phyloP scores from a whole-genome alignment of 1,284 basidiomycete genomes.

The Rhodofomes roseus region DNA sequence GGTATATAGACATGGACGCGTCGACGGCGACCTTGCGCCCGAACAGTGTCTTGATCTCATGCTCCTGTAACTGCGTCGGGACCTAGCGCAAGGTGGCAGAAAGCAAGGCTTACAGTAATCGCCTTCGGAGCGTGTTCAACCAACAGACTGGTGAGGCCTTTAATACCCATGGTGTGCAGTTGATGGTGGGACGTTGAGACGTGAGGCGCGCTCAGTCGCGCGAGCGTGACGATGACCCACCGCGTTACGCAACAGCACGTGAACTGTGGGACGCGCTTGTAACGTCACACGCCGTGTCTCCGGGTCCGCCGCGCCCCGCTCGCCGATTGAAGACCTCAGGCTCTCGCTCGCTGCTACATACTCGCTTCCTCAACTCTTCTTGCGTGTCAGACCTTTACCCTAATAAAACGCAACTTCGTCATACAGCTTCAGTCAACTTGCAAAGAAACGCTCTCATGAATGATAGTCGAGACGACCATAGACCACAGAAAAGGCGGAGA shows the following conservation, averaged over 20 bases:
- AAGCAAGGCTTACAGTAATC: conserved; percentile 48
- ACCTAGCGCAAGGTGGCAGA: background rate
- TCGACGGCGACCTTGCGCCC: conserved; percentile 99
- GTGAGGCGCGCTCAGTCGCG: background rate
- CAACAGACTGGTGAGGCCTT: conserved; percentile 89
- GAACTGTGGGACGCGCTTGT: conserved; percentile 18
- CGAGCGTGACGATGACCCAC: conserved; percentile 3
- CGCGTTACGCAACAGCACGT: conserved; percentile 2
- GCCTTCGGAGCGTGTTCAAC: conserved; percentile 86
- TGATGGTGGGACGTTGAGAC: background rate
- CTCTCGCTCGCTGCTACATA: too few species aligned
- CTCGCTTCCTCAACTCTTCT: too few species aligned
- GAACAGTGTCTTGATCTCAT: conserved; percentile 96
- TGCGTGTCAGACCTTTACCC: background rate
- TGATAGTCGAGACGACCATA: background rate
- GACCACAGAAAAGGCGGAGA: conserved; percentile 12
- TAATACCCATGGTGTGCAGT: conserved; percentile 68
- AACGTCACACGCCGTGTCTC: conserved; percentile 5
- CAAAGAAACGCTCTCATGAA: too few species aligned
- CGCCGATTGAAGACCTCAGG: too few species aligned
- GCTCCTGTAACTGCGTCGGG: conserved; percentile 46
- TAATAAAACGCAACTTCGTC: too few species aligned
- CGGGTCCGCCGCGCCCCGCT: too few species aligned
- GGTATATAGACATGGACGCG: conserved; percentile 94
- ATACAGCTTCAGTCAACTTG: too few species aligned